These are phyloP conservation scores for Mycena albidolilacea DNA, from an alignment of 768 basidiomycete genomes.

Conservation along the genomic window DNA sequence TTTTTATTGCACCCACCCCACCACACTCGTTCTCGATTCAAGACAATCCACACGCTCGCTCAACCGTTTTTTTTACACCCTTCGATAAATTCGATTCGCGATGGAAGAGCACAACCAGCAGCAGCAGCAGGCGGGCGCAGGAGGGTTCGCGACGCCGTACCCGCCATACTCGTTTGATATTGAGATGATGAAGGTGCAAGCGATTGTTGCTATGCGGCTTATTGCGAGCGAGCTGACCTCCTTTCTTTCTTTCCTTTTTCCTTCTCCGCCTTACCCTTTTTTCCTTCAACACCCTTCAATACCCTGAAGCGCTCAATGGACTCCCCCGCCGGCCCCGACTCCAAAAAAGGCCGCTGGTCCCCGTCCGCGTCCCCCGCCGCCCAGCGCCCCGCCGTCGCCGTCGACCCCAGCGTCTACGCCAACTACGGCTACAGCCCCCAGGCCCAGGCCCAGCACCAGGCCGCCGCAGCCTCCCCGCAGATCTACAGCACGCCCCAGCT, in stretches of 20 bases:
- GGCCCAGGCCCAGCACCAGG: constrained; percentile 74
- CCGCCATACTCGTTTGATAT: constrained; percentile 83
- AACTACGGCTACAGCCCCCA: constrained; percentile 92
- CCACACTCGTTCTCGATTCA: constrained; percentile 3
- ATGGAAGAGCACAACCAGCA: constrained; percentile 58
- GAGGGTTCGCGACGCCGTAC: constrained; percentile 79
- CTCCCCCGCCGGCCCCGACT: constrained; percentile 83
- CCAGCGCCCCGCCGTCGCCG: constrained; percentile 41
- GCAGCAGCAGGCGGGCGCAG: constrained; percentile 54
- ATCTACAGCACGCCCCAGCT: constrained; percentile 84
- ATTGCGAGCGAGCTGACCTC: constrained; percentile 7
- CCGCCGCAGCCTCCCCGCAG: constrained; percentile 68
- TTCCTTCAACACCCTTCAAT: constrained; percentile 4
- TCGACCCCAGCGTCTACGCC: constrained; percentile 73
- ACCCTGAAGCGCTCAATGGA: constrained; percentile 85
- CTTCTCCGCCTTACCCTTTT: constrained; percentile 20
- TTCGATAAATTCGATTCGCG: background rate
- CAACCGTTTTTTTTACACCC: constrained; percentile 57
- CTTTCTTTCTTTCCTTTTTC: constrained; percentile 12
- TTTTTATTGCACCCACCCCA: constrained; percentile 40
- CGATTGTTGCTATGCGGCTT: constrained; percentile 21
- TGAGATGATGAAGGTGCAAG: constrained; percentile 91
- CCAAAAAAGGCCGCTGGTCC: constrained; percentile 94
- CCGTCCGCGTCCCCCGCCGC: constrained; percentile 67
- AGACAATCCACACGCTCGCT: constrained; percentile 28